Evolutionary conservation across 441 rosid genomes (phyloP).

Genomic region (Erysimum cheiri): DNA sequence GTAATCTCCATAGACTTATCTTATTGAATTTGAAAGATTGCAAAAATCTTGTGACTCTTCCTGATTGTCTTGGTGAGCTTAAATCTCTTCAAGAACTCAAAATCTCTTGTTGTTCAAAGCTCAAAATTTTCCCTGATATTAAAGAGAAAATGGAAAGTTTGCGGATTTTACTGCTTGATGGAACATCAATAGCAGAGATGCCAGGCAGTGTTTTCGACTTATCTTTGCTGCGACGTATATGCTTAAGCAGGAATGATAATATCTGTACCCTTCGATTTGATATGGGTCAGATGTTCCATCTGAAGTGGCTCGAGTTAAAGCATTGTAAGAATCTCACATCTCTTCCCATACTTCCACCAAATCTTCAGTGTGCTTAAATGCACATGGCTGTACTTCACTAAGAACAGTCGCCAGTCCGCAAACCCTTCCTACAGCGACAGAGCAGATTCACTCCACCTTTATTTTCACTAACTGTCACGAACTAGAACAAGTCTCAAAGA

Average conservation of each 20-base stretch:
- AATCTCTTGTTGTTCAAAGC: not conserved
- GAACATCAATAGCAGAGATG: not conserved
- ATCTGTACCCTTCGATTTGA: slow-evolving; percentile 13
- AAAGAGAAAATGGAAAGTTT: not conserved
- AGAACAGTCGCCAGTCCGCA: slow-evolving; percentile 10
- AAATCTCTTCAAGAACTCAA: slow-evolving; percentile 15
- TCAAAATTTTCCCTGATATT: not conserved
- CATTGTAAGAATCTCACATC: slow-evolving; percentile 28
- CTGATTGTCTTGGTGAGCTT: not conserved
- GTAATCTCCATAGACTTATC: slow-evolving; percentile 2
- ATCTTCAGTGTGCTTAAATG: slow-evolving; percentile 3
- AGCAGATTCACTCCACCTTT: slow-evolving; percentile 8
- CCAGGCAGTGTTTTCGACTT: not conserved
- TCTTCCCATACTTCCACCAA: slow-evolving; percentile 34
- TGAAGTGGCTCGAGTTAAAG: slow-evolving; percentile 25
- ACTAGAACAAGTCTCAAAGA: slow-evolving; percentile 29
- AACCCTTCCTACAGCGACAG: not conserved
- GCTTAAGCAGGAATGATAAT: slow-evolving; percentile 18
- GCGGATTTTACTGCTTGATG: slow-evolving; percentile 11
- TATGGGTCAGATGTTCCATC: not conserved
- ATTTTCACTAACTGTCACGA: slow-evolving; percentile 30
- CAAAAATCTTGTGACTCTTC: not conserved
- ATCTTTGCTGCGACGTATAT: slow-evolving; percentile 1
- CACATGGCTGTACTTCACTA: slow-evolving; percentile 23
- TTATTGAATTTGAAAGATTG: not conserved